Base-by-base conservation (phyloP, 352 stramenopile genomes). In the Phytophthora capsici region DNA sequence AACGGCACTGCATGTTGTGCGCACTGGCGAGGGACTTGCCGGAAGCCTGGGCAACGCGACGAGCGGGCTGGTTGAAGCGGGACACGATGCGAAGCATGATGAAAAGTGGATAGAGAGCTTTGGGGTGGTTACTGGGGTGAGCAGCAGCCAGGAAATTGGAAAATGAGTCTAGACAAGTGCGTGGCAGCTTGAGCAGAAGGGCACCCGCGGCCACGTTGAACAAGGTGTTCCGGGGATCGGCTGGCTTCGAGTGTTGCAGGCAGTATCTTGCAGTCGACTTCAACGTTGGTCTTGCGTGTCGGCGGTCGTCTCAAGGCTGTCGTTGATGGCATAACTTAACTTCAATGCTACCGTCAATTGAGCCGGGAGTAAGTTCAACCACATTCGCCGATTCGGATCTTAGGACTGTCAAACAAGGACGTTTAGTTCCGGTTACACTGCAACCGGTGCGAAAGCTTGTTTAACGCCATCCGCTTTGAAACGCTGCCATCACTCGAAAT, bases 21-120 rank as follows among this genome's bases (percentile, higher is more conserved):
- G 52, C 45, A 22, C 64, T 56, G 23, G 25, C 48, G 48, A 71
- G 25, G 13, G 66, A 71, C 58, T 71, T 77, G 46, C 5, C 14
- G 4, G 63, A 46, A 4, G 59, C 28, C 14, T 55, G 48, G 0
- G 43, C 36, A 1, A 71, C 45, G 34, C 61, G 64, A 34, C 57
- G 69, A 20, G 67, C 59, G 13, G 72, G 64, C 34, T 73, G 66
- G 47, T 46, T 68, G 59, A 80, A 63, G 30, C 72, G 69, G 26
- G 68, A 64, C 22, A 73, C 65, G 44, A 69, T 65, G 60, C 75
- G 44, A 66, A 75, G 46, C 63, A 75, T 68, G 49, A 73, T 65
- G 56, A 17, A 17, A 53, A 23, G 40, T 55, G 28, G 22, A 3
- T n/a, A 16, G 36, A 20, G 41, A n/a, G 36, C 34, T 62, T n/a